These are phyloP conservation scores for Colletotrichum tropicale DNA, from an alignment of 2,329 filamentous ascomycete genomes.

Conservation along the genomic window DNA sequence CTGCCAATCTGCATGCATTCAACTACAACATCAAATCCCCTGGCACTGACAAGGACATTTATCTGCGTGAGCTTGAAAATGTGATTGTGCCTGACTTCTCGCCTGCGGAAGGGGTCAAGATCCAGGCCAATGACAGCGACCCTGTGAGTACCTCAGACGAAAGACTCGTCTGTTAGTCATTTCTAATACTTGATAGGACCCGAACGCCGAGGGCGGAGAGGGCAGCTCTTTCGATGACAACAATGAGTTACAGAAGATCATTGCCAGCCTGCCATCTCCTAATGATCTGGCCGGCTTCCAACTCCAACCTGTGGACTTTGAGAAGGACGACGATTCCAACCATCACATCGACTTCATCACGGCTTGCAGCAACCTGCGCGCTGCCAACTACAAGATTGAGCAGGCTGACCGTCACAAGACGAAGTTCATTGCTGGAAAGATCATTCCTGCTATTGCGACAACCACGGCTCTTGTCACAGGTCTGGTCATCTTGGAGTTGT, in stretches of 20 bases:
- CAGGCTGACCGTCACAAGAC: conserved; percentile 95
- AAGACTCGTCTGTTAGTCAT: neutral
- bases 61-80: conserved; percentile 81
- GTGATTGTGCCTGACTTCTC: conserved; percentile 97
- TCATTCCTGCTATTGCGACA: conserved; percentile 97
- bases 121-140: conserved; percentile 94
- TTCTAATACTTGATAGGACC: conserved; percentile 61
- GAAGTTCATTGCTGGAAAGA: conserved; percentile 99
- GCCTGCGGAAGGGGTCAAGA: conserved; percentile 90
- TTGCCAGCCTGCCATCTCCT: conserved; percentile 75
- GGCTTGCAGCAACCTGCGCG: conserved; percentile 92
- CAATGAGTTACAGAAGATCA: conserved; percentile 76
- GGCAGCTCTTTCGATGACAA: conserved; percentile 69
- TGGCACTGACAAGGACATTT: conserved; percentile 71
- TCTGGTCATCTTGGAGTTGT: conserved; percentile 88
- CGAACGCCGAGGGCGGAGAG: conserved; percentile 66
- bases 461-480: conserved; percentile 96
- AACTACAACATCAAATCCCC: conserved; percentile 97
- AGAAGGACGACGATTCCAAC: conserved; percentile 98
- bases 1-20: conserved; percentile 92
- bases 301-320: conserved; percentile 90
- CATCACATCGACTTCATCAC: conserved; percentile 99
- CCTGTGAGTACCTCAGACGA: conserved; percentile 59
- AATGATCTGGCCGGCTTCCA: conserved; percentile 87
- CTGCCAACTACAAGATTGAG: conserved; percentile 97